Base-by-base conservation (phyloP, 2,329 filamentous ascomycete genomes). In the Acrocalymma vagum region DNA sequence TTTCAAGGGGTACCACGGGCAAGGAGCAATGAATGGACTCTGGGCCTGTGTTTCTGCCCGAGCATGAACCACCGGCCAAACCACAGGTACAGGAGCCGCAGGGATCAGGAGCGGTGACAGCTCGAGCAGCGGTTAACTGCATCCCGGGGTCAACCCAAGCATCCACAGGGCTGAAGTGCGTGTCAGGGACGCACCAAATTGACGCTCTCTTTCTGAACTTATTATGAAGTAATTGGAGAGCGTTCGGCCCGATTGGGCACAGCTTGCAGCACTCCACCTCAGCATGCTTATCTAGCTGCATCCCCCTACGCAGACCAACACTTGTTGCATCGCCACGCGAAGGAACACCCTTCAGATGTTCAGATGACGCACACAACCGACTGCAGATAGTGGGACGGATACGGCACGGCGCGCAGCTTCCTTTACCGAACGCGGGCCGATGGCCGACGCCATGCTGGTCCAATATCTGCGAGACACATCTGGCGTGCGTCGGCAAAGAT, bases 401-500 rank as follows among this genome's bases (percentile, higher is more conserved):
- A 56, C 58, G 60, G 60, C 48, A 61, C 63, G 60, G 62, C 49
- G 51, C 61, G 60, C 49, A 42, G 38, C 32, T 33, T 46, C 43
- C 43, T 58, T 55, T 57, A 51, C 51, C 57, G 51, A 46, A 53
- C 46, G 51, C 51, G 52, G 59, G 52, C 44, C 39, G 42, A 34
- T 39, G 29, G 39, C 50, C 54, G 52, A 52, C 23, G 37, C 38
- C 32, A 43, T 38, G 42, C 44, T 49, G 48, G 49, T 38, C 55
- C 51, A 64, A 56, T 44, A 22, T 52, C 48, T 59, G 56, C 46
- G 51, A 51, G 47, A 58, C 54, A 58, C 58, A 62, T 58, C 46
- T 60, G 52, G 55, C 56, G 48, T 44, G 48, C 52, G 44, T 53
- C 54, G 52, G 58, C 53, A 48, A 46, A 45, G 49, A 40, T 44